Evolutionary conservation across 345 rosid genomes (phyloP).

Genomic region (Eucalyptus paniculata): DNA sequence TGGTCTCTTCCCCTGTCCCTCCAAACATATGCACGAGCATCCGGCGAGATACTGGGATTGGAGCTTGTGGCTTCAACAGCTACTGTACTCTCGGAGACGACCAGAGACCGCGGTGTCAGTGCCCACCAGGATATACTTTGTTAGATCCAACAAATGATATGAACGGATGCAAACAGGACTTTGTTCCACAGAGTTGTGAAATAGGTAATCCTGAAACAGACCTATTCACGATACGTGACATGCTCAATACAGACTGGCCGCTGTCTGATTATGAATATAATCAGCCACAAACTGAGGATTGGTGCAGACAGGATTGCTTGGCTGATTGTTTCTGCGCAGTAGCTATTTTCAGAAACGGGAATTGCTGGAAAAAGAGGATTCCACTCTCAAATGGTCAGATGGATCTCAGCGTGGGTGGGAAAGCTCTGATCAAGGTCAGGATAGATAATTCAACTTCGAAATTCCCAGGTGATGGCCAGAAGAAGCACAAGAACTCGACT

Average conservation of each 20-base stretch:
- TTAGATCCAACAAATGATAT: constrained; percentile 13
- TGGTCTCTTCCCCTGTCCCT: constrained; percentile 1
- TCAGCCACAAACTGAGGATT: constrained; percentile 1
- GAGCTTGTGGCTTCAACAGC: constrained; percentile 54
- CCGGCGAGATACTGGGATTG: not conserved
- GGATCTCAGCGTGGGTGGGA: not conserved
- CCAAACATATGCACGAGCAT: constrained; percentile 21
- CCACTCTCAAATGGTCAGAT: constrained; percentile 28
- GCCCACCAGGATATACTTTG: constrained; percentile 26
- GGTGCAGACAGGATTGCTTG: constrained; percentile 32
- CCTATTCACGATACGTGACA: not conserved
- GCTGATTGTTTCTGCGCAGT: constrained; percentile 45
- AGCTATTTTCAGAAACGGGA: constrained; percentile 4
- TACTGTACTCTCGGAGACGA: constrained; percentile 20
- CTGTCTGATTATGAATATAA: constrained; percentile 14
- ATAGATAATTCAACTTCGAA: not conserved
- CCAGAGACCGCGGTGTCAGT: constrained; percentile 28
- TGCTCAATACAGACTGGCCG: constrained; percentile 21
- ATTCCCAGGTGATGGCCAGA: not conserved
- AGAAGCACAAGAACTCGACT: not conserved
- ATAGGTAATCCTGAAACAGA: not conserved
- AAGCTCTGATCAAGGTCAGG: constrained; percentile 24
- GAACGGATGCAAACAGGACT: constrained; percentile 27
- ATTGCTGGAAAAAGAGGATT: constrained; percentile 38
- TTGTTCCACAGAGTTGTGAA: constrained; percentile 19